A percentile compares a stretch with the other conserved stretches of the same genome.
phyloP scores from a whole-genome alignment of 441 rosid genomes.

The Metrosideros polymorpha region DNA sequence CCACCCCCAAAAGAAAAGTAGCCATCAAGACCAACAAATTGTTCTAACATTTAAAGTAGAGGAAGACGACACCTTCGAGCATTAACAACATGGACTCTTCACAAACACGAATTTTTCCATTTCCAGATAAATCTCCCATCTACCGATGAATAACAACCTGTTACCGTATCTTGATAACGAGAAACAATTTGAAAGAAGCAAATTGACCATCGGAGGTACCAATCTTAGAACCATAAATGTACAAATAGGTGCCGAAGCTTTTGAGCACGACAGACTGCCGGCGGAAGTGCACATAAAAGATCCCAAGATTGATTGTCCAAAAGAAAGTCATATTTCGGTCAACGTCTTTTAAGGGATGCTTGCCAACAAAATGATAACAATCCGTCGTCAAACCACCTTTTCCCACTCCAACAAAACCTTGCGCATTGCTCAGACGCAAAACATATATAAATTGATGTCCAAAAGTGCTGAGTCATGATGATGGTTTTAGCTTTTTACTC shows the following conservation, averaged over 20 bases:
- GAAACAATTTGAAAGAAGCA: neutral
- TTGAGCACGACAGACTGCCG: neutral
- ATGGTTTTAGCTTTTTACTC: neutral
- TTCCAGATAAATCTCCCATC: neutral
- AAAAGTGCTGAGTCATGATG: neutral
- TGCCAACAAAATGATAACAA: neutral
- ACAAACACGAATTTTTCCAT: neutral
- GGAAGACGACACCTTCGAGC: neutral
- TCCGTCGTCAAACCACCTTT: neutral
- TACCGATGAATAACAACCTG: neutral
- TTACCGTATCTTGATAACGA: neutral
- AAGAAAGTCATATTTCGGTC: neutral
- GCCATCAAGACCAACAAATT: neutral
- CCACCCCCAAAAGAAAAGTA: neutral
- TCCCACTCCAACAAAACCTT: neutral
- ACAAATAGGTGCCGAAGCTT: neutral
- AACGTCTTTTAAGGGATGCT: neutral
- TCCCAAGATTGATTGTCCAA: neutral
- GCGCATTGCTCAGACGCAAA: neutral
- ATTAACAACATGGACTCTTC: neutral
- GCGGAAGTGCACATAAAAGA: neutral
- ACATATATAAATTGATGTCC: neutral
- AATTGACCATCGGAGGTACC: neutral
- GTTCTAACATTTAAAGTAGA: neutral
- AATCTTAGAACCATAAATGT: neutral